A percentile compares a stretch with the other conserved stretches of the same genome.
phyloP scores from a whole-genome alignment of 192 early-diverging fungal species.

The Ramicandelaber brevisporus region DNA sequence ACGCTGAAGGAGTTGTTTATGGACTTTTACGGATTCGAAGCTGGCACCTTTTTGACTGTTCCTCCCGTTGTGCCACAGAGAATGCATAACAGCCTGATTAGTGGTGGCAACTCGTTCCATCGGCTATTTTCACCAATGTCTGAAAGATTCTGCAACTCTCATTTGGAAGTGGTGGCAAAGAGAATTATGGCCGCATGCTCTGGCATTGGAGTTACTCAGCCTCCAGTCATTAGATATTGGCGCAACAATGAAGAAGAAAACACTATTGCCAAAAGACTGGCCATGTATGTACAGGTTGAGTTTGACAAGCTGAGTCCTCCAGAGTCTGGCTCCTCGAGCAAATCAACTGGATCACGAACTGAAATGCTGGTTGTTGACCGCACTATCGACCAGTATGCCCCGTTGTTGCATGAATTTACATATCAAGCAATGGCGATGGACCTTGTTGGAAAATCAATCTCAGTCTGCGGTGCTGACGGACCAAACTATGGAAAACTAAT shows the following conservation, averaged over 20 bases:
- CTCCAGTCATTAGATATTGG: conserved; percentile 81
- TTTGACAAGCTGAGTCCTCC: conserved; percentile 59
- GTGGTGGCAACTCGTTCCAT: conserved; percentile 14
- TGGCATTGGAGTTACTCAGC: conserved; percentile 71
- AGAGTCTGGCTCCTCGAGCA: conserved; percentile 31
- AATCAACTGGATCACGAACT: conserved; percentile 22
- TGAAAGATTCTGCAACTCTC: conserved; percentile 9
- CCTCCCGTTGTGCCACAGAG: no score
- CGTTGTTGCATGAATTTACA: conserved; percentile 93
- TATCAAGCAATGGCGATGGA: conserved; percentile 98
- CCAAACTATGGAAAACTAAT: no score
- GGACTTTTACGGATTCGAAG: conserved; percentile 14
- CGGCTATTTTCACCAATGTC: conserved; percentile 21
- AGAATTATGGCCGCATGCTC: conserved; percentile 70
- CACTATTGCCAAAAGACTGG: conserved; percentile 50
- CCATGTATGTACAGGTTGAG: conserved; percentile 54
- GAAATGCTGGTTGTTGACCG: conserved; percentile 79
- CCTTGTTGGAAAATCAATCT: no score
- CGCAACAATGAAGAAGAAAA: conserved; percentile 45
- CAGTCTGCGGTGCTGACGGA: no score
- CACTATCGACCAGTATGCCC: conserved; percentile 66
- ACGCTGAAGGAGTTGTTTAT: conserved; percentile 22
- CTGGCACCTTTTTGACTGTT: conserved; percentile 14
- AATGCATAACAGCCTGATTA: no score
- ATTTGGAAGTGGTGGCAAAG: conserved; percentile 20